Conservation (phyloP, 2,329 filamentous ascomycete genomes). For the Fusarium falciforme region DNA sequence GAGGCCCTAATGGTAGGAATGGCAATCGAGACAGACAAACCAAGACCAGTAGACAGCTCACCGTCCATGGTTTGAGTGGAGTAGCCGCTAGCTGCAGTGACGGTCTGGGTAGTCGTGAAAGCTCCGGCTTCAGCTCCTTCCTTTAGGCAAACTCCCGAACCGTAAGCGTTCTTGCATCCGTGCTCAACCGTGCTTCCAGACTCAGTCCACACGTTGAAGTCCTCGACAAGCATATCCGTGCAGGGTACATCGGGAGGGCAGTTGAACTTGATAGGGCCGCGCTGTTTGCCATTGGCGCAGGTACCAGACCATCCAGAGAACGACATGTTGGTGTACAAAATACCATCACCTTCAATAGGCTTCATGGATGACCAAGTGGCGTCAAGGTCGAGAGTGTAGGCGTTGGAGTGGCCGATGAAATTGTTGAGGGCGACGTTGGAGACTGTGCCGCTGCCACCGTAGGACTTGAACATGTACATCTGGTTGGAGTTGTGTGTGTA, state of each 20-base stretch:
- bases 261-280: slow-evolving; percentile 38
- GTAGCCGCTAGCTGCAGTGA: slow-evolving; percentile 14
- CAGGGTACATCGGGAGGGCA: slow-evolving; percentile 31
- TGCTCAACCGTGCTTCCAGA: slow-evolving; percentile 24
- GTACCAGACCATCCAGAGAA: slow-evolving; percentile 38
- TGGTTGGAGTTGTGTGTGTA: slow-evolving; percentile 38
- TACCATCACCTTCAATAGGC: slow-evolving; percentile 18
- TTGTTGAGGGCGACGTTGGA: slow-evolving; percentile 35
- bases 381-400: slow-evolving; percentile 35
- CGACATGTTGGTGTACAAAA: slow-evolving; percentile 36
- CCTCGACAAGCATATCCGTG: slow-evolving; percentile 32
- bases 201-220: slow-evolving; percentile 33
- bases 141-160: slow-evolving; percentile 28
- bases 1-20: slow-evolving; percentile 29
- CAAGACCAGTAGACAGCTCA: slow-evolving; percentile 28
- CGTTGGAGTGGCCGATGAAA: slow-evolving; percentile 37
- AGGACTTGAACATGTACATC: slow-evolving; percentile 41
- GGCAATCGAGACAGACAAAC: slow-evolving; percentile 25
- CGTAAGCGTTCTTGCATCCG: slow-evolving; percentile 35
- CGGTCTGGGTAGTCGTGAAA: slow-evolving; percentile 30
- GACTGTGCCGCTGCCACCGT: slow-evolving; percentile 35
- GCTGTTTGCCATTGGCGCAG: slow-evolving; percentile 29
- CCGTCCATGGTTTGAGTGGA: slow-evolving; percentile 27
- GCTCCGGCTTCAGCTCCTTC: slow-evolving; percentile 12
- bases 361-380: slow-evolving; percentile 34